phyloP scores from a whole-genome alignment of 352 stramenopile genomes.

The Phytophthora megakarya region DNA sequence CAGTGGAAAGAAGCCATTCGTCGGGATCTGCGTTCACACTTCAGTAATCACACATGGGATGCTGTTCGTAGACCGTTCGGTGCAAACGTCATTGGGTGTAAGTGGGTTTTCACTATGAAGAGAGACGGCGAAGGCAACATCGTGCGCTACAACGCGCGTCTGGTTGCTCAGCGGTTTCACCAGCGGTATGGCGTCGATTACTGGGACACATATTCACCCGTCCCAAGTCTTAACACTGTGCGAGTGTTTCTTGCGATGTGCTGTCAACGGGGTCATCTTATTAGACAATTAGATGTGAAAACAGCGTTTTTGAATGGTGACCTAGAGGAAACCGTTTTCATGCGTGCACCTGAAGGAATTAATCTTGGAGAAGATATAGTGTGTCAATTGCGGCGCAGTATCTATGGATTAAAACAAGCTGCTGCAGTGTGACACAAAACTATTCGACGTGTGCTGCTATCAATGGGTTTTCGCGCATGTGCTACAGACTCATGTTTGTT shows the following conservation, averaged over 20 bases:
- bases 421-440: slow-evolving; percentile 33
- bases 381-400: slow-evolving; percentile 22
- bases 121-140: slow-evolving; percentile 17
- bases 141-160: slow-evolving; percentile 32
- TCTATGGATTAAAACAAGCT: slow-evolving; percentile 50
- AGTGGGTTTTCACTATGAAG: slow-evolving; percentile 30
- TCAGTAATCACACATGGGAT: slow-evolving; percentile 25
- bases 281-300: not conserved
- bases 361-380: slow-evolving; percentile 23
- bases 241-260: slow-evolving; percentile 29
- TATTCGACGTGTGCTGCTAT: slow-evolving; percentile 22
- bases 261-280: no score
- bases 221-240: slow-evolving; percentile 29
- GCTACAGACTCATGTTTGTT: slow-evolving; percentile 2
- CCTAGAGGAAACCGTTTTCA: slow-evolving; percentile 32
- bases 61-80: not conserved
- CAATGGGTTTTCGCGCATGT: slow-evolving; percentile 4
- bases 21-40: slow-evolving; percentile 1
- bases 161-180: slow-evolving; percentile 29
- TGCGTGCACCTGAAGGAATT: slow-evolving; percentile 25
- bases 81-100: slow-evolving; percentile 5
- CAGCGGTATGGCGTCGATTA: slow-evolving; percentile 34
- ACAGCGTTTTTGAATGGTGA: slow-evolving; percentile 33
- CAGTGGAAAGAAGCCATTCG: slow-evolving; percentile 18
- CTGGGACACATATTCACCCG: slow-evolving; percentile 33